Evolutionary conservation across 768 basidiomycete species (phyloP), one percentile per base, ranked within the genome.

Genomic region (Chalciporus piperatus): DNA sequence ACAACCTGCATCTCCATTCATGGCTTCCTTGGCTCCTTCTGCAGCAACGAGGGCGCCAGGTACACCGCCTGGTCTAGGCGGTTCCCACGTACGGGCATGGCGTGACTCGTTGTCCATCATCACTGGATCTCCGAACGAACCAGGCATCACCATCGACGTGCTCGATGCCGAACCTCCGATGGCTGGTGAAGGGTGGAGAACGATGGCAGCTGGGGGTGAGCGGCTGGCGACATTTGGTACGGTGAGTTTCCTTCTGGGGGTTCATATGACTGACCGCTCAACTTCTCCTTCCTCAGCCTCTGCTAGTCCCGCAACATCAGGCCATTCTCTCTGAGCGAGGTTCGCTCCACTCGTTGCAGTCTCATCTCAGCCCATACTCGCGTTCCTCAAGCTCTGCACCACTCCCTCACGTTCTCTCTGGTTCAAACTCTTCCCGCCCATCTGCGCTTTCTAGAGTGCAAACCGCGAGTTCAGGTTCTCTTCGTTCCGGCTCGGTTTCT

Each of bases 131-230:
- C 65, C 59, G 14, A 58, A 67, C 35, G 68, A 56, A 2, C 70
- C 61, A 7, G 58, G 65, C 13, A 20, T 83, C 48, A 68, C 75
- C 3, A 76, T 83, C 17, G 85, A 89, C 60, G 62, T 87, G 6
- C 69, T 87, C 14, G 88, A 90, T 54, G 84, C 87, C 30, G 83
- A 76, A 20, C 87, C 88, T 8, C 87, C 88, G 3, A 62, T 63
- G 49, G 81, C 87, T 22, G 75, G 75, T 17, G 79, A 78, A 48
- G 72, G 78, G 5, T 89, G 88, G 88, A 73, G 80, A 52, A 72
- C 72, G 11, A 70, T 88, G 52, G 71, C 82, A 9, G 61, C 74
- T 32, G 70, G 70, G 45, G 55, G 67, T 49, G 71, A 69, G 33
- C 72, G 76, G 33, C 69, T 82, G 45, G 76, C 79, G 23, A 84